phyloP scores from a whole-genome alignment of 2,329 filamentous ascomycete species.

The Sordariomycetes sp. region DNA sequence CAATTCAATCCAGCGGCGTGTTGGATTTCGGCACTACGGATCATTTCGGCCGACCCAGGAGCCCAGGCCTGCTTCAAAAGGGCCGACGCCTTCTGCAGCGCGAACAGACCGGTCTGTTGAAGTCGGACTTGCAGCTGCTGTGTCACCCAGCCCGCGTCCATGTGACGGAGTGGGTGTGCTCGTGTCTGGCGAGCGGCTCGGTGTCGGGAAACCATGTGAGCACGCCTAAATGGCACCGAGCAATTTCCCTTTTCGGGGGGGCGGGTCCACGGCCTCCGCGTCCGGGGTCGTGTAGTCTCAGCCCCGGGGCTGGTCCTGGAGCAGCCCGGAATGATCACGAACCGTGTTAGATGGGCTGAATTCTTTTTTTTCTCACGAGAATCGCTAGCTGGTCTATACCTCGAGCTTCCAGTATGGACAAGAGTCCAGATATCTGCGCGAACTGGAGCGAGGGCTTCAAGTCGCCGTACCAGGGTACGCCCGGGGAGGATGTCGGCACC shows the following conservation, averaged over 20 bases:
- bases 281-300: neutral
- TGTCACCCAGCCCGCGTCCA: neutral
- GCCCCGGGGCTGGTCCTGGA: neutral
- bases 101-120: neutral
- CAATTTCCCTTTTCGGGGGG: neutral
- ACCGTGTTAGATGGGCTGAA: neutral
- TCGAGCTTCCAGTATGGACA: no score
- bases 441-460: no score
- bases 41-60: neutral
- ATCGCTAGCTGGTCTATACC: no score
- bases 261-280: neutral
- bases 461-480: no score
- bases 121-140: neutral
- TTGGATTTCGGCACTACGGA: no score
- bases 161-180: neutral
- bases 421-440: no score
- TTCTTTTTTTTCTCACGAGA: neutral
- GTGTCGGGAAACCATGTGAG: neutral
- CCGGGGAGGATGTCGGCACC: no score
- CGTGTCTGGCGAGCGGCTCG: neutral
- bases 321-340: neutral
- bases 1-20: no score
- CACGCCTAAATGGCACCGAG: neutral
- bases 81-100: neutral
- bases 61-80: neutral